phyloP scores from a whole-genome alignment of 805 yeast species.

The Saccharomycopsis synnaedendra region DNA sequence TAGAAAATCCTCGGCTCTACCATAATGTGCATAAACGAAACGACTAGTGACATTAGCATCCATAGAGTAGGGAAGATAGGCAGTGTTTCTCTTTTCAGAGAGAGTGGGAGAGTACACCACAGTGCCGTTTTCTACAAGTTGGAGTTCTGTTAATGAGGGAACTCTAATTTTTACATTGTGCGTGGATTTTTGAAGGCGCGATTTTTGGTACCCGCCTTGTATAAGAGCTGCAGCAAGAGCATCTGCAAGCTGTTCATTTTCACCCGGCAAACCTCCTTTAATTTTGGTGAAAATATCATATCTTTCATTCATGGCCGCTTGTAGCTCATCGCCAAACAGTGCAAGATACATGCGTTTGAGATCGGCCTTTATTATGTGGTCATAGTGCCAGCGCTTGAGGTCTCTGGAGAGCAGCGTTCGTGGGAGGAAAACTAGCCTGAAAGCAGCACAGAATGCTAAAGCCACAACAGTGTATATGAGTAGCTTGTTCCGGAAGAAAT shows the following conservation, averaged over 20 bases:
- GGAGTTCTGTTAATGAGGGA: slow-evolving; percentile 44
- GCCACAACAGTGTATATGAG: slow-evolving; percentile 39
- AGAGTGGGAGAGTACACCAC: slow-evolving; percentile 36
- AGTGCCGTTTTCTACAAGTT: slow-evolving; percentile 20
- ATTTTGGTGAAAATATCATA: slow-evolving; percentile 4
- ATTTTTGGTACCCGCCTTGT: not conserved
- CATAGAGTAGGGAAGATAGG: slow-evolving; percentile 53
- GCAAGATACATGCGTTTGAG: slow-evolving; percentile 50
- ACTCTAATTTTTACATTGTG: slow-evolving; percentile 51
- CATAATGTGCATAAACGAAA: slow-evolving; percentile 53
- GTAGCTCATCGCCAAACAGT: slow-evolving; percentile 21
- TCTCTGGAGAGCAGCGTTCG: slow-evolving; percentile 77
- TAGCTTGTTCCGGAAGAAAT: slow-evolving; percentile 21
- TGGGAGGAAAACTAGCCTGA: slow-evolving; percentile 68
- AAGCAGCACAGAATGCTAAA: slow-evolving; percentile 36
- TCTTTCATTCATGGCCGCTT: slow-evolving; percentile 12
- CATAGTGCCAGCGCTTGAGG: slow-evolving; percentile 61
- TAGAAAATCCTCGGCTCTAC: slow-evolving; percentile 43
- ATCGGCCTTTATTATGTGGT: slow-evolving; percentile 55
- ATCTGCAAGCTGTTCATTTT: slow-evolving; percentile 12
- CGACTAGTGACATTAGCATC: slow-evolving; percentile 46
- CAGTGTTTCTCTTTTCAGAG: slow-evolving; percentile 33
- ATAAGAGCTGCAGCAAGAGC: not conserved
- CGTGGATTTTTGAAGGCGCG: slow-evolving; percentile 29
- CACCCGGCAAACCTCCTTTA: not conserved